phyloP scores from a whole-genome alignment of 2,329 filamentous ascomycete genomes.

The Epicoccum nigrum region DNA sequence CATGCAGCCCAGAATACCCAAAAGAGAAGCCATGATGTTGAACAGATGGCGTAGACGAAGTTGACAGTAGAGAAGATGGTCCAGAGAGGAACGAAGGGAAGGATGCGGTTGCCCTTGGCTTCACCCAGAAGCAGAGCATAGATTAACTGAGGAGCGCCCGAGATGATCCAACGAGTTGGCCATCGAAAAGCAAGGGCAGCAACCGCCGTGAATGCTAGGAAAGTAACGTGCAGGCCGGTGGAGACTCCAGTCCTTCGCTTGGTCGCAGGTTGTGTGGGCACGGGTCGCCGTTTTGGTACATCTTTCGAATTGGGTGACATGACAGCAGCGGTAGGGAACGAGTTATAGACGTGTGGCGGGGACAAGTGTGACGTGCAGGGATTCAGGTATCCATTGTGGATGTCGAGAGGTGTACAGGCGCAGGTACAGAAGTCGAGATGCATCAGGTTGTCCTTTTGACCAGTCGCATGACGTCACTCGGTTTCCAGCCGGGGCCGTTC shows the following conservation, averaged over 20 bases:
- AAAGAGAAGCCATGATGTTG: slow-evolving; percentile 61
- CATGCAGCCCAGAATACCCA: slow-evolving; percentile 51
- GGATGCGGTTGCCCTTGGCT: slow-evolving; percentile 47
- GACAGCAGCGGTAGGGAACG: not conserved
- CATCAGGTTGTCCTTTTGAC: slow-evolving; percentile 7
- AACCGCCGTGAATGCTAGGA: slow-evolving; percentile 6
- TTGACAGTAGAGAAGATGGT: slow-evolving; percentile 55
- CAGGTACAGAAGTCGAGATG: slow-evolving; percentile 6
- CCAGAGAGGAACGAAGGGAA: slow-evolving; percentile 56
- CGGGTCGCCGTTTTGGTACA: slow-evolving; percentile 5
- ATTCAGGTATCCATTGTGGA: slow-evolving; percentile 10
- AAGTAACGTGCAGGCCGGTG: slow-evolving; percentile 4
- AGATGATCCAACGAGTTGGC: slow-evolving; percentile 48
- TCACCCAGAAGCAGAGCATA: slow-evolving; percentile 47
- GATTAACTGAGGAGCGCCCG: slow-evolving; percentile 50
- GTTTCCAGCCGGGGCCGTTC: not conserved
- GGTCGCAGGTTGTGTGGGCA: slow-evolving; percentile 1
- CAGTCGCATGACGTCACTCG: slow-evolving; percentile 16
- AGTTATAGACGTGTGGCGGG: not conserved
- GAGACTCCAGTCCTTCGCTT: slow-evolving; percentile 11
- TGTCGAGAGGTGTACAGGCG: slow-evolving; percentile 2
- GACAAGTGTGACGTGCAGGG: not conserved
- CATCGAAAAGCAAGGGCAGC: slow-evolving; percentile 15
- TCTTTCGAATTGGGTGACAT: slow-evolving; percentile 9
- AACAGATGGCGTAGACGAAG: slow-evolving; percentile 54